Base-by-base conservation (phyloP, 139 green algal species). In the Chlorella ohadii region DNA sequence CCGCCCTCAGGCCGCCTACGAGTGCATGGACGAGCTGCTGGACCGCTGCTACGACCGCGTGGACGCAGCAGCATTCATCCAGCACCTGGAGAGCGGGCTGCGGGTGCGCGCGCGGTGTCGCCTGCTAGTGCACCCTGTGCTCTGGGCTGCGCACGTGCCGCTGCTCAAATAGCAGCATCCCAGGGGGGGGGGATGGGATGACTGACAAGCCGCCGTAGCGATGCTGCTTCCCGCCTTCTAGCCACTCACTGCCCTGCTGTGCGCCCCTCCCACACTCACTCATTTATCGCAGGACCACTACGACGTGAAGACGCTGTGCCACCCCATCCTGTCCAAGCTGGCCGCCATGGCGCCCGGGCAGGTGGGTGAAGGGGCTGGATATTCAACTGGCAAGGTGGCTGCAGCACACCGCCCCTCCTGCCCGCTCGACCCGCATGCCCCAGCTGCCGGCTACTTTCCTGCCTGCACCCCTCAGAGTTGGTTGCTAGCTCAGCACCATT, bases 21-120 rank as follows among this genome's bases (percentile, higher is more conserved):
- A 99, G 92, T 96, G 92, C 89, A 86, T 99, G 84, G 95, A 98
- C 87, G 96, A 98, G 70, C 88, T 99, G 66, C 87, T 97, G 77
- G 91, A 95, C 79, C 70, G 86, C 23, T 87, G 78, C 85, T 88
- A 64, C 65, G 89, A 85, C 67, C 80, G 72, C 72, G 67, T 92
- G 81, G 88, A 84, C 72, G 86, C 81, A 47, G 47, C 59, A 0
- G 82, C 86, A 22, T 90, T 96, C 83, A 47, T 95, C 27, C 19
- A 41, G 36, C 86, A 88, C 84, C 83, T 97, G 70, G 76, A 92
- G 81, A 59, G 61, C 38, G 90, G 90, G 41, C 88, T 94, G 27
- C 79, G 84, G 84, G 92, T 94, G 86, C 3, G 72, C 11, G 1
- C 47, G 16, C 4, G 20, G 47, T 6, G 44, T 51, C 9, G 44